Conservation (phyloP, 2,329 filamentous ascomycete genomes). For the Colletotrichum euphorbiae region DNA sequence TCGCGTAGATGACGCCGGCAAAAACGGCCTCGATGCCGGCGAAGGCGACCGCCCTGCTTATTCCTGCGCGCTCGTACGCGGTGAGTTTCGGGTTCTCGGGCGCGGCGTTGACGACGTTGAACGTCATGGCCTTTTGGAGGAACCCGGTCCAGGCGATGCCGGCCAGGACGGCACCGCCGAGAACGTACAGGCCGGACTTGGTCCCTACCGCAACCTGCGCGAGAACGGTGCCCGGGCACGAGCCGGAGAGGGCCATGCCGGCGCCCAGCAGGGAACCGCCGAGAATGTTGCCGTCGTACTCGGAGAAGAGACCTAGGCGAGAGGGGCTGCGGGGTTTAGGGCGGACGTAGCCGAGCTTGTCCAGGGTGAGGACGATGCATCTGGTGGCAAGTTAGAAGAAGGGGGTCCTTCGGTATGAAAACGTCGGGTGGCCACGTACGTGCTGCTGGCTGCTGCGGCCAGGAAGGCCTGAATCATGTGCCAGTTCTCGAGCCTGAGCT, state of each 20-base stretch:
- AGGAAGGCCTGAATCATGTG: slow-evolving; percentile 76
- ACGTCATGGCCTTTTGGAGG: slow-evolving; percentile 51
- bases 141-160: slow-evolving; percentile 64
- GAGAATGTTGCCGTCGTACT: slow-evolving; percentile 73
- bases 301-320: slow-evolving; percentile 62
- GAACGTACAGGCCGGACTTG: slow-evolving; percentile 61
- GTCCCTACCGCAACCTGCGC: slow-evolving; percentile 69
- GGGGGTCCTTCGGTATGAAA: not conserved
- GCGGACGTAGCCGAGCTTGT: slow-evolving; percentile 55
- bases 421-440: slow-evolving; percentile 57
- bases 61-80: slow-evolving; percentile 54
- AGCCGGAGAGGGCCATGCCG: slow-evolving; percentile 75
- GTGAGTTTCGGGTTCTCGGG: slow-evolving; percentile 46
- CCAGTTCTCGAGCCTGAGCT: slow-evolving; percentile 71
- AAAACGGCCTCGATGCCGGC: slow-evolving; percentile 58
- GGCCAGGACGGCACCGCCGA: slow-evolving; percentile 66
- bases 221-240: slow-evolving; percentile 74
- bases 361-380: slow-evolving; percentile 58
- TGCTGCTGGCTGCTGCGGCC: slow-evolving; percentile 70
- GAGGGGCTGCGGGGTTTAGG: slow-evolving; percentile 63
- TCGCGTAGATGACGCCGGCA: slow-evolving; percentile 53
- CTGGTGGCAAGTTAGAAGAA: slow-evolving; percentile 44
- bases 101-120: slow-evolving; percentile 43
- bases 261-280: slow-evolving; percentile 71
- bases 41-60: slow-evolving; percentile 52